Evolutionary conservation across 129 eudicot genomes (phyloP).

Genomic region (Arctium lappa): DNA sequence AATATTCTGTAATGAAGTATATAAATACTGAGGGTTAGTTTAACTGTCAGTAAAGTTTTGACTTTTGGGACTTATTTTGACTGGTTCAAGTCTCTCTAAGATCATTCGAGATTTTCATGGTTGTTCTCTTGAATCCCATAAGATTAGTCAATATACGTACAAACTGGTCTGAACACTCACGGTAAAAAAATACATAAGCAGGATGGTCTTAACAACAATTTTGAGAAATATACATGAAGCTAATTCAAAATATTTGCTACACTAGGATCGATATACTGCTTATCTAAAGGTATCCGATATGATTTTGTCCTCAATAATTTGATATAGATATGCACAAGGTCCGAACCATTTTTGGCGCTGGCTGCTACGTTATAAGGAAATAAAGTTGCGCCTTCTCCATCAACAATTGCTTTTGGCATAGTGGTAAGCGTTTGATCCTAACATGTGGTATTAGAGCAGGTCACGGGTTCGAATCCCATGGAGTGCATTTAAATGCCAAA

Average conservation of each 20-base stretch:
- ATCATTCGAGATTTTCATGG: too few relatives aligned
- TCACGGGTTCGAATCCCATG: too few relatives aligned
- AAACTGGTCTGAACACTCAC: too few relatives aligned
- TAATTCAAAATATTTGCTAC: neutral
- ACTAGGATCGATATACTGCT: neutral
- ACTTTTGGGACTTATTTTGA: neutral
- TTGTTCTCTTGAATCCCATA: too few relatives aligned
- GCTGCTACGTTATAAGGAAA: too few relatives aligned
- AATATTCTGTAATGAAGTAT: neutral
- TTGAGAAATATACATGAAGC: neutral
- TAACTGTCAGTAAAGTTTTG: neutral
- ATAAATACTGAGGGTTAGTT: too few relatives aligned
- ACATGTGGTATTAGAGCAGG: too few relatives aligned
- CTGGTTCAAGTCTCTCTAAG: neutral
- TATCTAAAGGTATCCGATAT: neutral
- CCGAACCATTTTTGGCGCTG: too few relatives aligned
- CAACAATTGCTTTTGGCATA: too few relatives aligned
- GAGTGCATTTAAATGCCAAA: too few relatives aligned
- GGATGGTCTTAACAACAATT: neutral
- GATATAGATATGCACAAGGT: neutral
- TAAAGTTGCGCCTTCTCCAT: too few relatives aligned
- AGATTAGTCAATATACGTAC: neutral
- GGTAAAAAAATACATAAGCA: neutral
- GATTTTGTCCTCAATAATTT: neutral
- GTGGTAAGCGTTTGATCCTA: too few relatives aligned